Evolutionary conservation across 1,139 yeast species (phyloP), one percentile per base, ranked within the genome.

Genomic region (Candida freyschussii): DNA sequence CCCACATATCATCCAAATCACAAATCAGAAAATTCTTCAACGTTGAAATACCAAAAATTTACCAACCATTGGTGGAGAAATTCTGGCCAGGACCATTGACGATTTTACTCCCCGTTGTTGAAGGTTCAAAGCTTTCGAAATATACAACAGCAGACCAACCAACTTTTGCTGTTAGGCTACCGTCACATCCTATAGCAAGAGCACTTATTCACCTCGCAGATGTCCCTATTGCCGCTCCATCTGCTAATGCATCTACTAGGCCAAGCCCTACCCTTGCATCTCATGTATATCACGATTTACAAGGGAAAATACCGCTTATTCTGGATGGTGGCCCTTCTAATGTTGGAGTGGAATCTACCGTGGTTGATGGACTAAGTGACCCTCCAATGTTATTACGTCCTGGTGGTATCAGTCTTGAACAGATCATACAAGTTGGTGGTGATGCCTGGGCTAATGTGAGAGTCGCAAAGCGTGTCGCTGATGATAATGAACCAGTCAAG

Each of bases 21-120:
- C 96, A 87, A 58, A 66, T 91, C 24, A 65, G 75, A 38, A 61
- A 84, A 16, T 56, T 79, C 25, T 60, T 79, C 25, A 68, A 72
- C 13, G 53, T 63, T 7, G 59, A 65, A 21, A 69, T 91, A 9
- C 97, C 97, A 0, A 57, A 60, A 1, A 67, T 78, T 1, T 91
- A 91, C 51, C 59, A 63, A 17, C 69, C 74, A 0, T 62, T 91
- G 28, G 63, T 89, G 6, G 66, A 67, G 2, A 66, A 67, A 41
- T 82, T 83, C 50, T 91, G 97, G 97, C 98, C 98, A 0, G 98
- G 98, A 0, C 98, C 98, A 1, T 63, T 91, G 37, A 87, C 96
- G 0, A 84, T 91, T 26, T 59, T 91, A 33, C 62, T 91, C 21
- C 96, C 96, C 0, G 33, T 40, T 13, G 70, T 80, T 6, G 67